Percentiles rank a stretch among this genome's conserved stretches.
Conservation (phyloP, 2,329 filamentous ascomycete genomes). For the Colletotrichum chrysophilum region DNA sequence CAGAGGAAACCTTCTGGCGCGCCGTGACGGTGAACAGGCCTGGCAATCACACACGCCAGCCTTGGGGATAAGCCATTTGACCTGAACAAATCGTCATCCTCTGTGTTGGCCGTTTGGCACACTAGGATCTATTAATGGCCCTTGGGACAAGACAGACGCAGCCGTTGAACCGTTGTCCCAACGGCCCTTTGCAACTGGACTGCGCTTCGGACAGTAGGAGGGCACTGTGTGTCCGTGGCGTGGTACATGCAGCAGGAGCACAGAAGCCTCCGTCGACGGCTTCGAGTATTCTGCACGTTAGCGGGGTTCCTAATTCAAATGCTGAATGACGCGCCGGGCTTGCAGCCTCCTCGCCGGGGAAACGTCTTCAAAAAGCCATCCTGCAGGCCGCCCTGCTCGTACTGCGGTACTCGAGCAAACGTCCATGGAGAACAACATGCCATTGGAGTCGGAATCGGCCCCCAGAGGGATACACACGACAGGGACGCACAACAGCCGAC, state of each 20-base stretch:
- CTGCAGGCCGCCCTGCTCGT: background rate
- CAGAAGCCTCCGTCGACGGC: background rate
- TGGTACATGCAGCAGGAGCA: background rate
- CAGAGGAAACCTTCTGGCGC: background rate
- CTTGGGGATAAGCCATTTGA: background rate
- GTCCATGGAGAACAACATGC: background rate
- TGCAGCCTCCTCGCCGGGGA: background rate
- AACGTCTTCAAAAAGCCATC: background rate
- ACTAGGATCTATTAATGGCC: background rate
- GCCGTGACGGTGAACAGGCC: background rate
- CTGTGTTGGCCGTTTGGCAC: background rate
- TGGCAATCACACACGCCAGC: background rate
- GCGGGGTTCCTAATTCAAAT: background rate
- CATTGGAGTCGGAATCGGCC: background rate
- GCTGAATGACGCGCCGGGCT: background rate
- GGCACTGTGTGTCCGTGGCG: conserved; percentile 1
- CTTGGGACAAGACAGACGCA: background rate
- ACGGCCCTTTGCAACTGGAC: background rate
- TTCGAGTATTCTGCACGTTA: background rate
- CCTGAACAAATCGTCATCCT: background rate
- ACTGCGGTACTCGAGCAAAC: background rate
- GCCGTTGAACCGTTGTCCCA: conserved; percentile 1
- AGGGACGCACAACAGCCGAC: background rate
- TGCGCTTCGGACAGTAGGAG: background rate
- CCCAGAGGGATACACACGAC: background rate